Base-by-base conservation (phyloP, 2,329 filamentous ascomycete genomes). In the Colletotrichum lupini region DNA sequence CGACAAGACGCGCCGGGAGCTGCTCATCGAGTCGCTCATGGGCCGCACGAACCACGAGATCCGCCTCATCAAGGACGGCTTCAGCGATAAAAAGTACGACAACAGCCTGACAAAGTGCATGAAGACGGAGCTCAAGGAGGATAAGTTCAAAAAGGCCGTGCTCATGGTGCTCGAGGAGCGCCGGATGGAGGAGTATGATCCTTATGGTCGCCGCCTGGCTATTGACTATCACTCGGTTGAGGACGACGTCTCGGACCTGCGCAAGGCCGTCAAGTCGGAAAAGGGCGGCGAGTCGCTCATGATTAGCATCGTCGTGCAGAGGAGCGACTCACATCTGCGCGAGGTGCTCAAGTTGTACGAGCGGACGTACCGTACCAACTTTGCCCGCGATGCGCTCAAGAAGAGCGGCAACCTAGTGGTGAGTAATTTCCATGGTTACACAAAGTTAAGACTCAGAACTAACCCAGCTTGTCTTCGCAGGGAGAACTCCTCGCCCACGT, bases 401-500 rank as follows among this genome's bases (percentile, higher is more conserved):
- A 98, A 97, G 87, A 97, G 94, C 76, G 92, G 92, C 26, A 98
- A 98, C 81, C 87, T 99, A 24, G 95, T 98, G 72, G 95, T 98
- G 89, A 83, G 95, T 92, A 57, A 60, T 69, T 8, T 9, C 37
- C 28, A 55, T 24, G 19, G 61, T 46, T 30, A 28, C 19, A n/a
- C 30, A 35, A 7, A 16, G 1, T 2, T 8, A 61, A 61, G 12
- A 14, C 22, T 3, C 2, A 5, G 24, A 19, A 4, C 56, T 67
- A 60, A 78, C 73, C 24, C 22, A 30, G 4, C 30, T n/a, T 9
- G 26, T 8, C 77, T 42, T 12, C 35, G 4, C 0, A 98, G 95
- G 97, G 97, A 76, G 97, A 99, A 85, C 92, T 97, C 24, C 91
- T 98, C 49, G 94, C 95, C 0, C 97, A 98, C 83, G 94, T 98